A percentile compares a stretch with the other conserved stretches of the same genome.
Evolutionary conservation across 1,284 basidiomycete genomes (phyloP).

Genomic region (Tilletia indica): DNA sequence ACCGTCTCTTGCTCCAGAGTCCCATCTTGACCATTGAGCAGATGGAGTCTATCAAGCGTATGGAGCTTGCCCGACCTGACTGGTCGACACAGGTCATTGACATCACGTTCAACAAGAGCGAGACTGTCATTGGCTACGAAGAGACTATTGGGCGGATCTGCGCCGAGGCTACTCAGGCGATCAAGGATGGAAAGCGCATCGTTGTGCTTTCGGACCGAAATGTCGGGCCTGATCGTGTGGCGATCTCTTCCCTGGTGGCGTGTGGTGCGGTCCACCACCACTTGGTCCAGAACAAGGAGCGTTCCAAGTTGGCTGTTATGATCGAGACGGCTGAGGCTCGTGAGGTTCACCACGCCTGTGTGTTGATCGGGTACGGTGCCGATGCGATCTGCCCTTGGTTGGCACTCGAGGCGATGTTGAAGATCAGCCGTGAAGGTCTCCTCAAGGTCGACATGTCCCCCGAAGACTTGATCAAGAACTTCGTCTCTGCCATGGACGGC

Average conservation of each 20-base stretch:
- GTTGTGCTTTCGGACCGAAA: conserved; percentile 50
- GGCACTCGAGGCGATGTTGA: conserved; percentile 52
- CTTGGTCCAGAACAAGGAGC: conserved; percentile 53
- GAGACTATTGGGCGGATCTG: conserved; percentile 49
- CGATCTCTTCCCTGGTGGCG: conserved; percentile 49
- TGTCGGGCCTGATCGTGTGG: conserved; percentile 44
- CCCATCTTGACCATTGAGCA: conserved; percentile 49
- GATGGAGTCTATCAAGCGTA: conserved; percentile 48
- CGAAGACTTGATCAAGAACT: conserved; percentile 46
- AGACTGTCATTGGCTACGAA: conserved; percentile 48
- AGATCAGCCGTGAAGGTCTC: conserved; percentile 50
- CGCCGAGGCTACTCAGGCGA: conserved; percentile 48
- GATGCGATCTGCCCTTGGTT: conserved; percentile 55
- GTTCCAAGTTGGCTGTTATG: conserved; percentile 49
- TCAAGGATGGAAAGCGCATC: conserved; percentile 43
- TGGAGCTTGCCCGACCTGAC: conserved; percentile 41
- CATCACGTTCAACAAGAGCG: conserved; percentile 50
- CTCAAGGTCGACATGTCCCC: conserved; percentile 46
- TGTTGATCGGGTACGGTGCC: conserved; percentile 52
- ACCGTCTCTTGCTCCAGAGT: conserved; percentile 43
- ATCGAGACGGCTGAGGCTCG: conserved; percentile 52
- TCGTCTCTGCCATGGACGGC: conserved; percentile 43
- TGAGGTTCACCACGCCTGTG: conserved; percentile 54
- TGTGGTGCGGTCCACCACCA: conserved; percentile 54
- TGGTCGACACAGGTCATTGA: conserved; percentile 49